A percentile compares a stretch with the other conserved stretches of the same genome.
These are phyloP conservation scores for Wickerhamiella australiensis DNA, from an alignment of 805 yeast genomes.

Conservation along the genomic window DNA sequence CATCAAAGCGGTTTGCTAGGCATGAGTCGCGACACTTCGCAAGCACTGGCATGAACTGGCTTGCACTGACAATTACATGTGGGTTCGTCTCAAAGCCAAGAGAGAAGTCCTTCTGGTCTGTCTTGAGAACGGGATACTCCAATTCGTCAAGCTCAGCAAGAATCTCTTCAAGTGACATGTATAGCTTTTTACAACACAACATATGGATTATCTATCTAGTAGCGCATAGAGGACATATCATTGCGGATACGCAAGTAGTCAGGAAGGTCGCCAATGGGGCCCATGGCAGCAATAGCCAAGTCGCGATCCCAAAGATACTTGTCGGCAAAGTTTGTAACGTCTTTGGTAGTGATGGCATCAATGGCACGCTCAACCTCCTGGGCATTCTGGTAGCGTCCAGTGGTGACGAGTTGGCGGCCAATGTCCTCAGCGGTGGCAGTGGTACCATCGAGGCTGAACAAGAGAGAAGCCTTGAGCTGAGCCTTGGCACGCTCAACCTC, in stretches of 20 bases:
- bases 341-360: conserved; percentile 62
- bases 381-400: conserved; percentile 67
- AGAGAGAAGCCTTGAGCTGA: conserved; percentile 82
- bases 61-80: background rate
- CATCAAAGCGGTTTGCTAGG: background rate
- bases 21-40: conserved; percentile 2
- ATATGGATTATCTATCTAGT: conserved; percentile 20
- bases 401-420: conserved; percentile 92
- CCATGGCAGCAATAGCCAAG: conserved; percentile 82
- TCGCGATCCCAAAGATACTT: conserved; percentile 67
- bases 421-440: conserved; percentile 96
- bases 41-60: background rate
- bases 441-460: conserved; percentile 83
- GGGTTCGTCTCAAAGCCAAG: no score
- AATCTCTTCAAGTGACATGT: background rate
- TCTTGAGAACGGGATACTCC: background rate
- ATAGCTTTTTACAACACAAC: conserved; percentile 1
- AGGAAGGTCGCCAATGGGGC: conserved; percentile 64
- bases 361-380: conserved; percentile 66
- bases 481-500: conserved; percentile 93
- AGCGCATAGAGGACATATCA: conserved; percentile 33
- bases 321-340: conserved; percentile 80
- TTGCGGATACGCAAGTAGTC: conserved; percentile 48
- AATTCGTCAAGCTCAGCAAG: background rate
- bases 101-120: no score